phyloP scores from a whole-genome alignment of 768 basidiomycete genomes.

The Lentinula aciculospora region DNA sequence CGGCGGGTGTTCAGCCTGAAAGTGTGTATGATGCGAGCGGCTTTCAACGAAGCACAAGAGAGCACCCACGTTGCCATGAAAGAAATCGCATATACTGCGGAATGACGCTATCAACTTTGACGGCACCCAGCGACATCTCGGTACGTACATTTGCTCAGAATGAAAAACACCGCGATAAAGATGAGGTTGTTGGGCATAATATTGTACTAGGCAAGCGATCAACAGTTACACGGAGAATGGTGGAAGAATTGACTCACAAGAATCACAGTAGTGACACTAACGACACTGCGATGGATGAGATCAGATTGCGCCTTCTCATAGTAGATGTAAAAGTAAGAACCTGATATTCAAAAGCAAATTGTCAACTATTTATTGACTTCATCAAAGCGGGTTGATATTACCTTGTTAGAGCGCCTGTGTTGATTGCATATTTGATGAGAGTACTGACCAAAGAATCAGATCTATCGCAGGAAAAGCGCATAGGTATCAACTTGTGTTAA shows the following conservation, averaged over 20 bases:
- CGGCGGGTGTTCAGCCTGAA: slow-evolving; percentile 50
- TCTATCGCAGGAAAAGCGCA: slow-evolving; percentile 14
- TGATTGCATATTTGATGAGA: slow-evolving; percentile 56
- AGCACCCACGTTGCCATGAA: slow-evolving; percentile 54
- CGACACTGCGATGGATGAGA: slow-evolving; percentile 23
- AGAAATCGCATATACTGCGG: slow-evolving; percentile 57
- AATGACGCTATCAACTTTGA: background rate
- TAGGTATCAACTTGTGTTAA: background rate
- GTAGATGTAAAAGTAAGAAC: background rate
- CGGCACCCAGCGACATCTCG: background rate
- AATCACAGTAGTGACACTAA: slow-evolving; percentile 46
- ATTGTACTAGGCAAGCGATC: slow-evolving; percentile 40
- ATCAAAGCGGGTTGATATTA: slow-evolving; percentile 14
- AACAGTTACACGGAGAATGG: background rate
- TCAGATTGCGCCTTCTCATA: background rate
- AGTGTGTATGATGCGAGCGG: slow-evolving; percentile 1
- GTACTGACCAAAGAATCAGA: slow-evolving; percentile 56
- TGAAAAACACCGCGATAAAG: slow-evolving; percentile 58
- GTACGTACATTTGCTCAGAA: slow-evolving; percentile 56
- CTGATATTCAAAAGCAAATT: background rate
- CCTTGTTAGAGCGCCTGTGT: slow-evolving; percentile 63
- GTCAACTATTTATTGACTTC: background rate
- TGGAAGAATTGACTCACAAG: slow-evolving; percentile 28
- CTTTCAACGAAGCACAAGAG: background rate
- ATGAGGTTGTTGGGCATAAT: slow-evolving; percentile 48